These are phyloP conservation scores for Paramecium pentaurelia DNA, from an alignment of 73 alveolate genomes.

Conservation along the genomic window DNA sequence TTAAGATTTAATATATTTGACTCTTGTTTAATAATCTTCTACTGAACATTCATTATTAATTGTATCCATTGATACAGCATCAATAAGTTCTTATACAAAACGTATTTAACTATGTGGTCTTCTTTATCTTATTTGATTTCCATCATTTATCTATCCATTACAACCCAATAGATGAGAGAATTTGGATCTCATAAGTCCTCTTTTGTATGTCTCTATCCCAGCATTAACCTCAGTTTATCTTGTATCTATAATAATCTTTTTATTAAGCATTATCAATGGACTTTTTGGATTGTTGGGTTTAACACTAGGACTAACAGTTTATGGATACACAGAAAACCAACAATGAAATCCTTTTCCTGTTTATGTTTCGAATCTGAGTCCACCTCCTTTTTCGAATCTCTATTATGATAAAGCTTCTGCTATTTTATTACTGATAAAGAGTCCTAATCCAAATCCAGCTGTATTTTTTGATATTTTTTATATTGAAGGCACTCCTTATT, in stretches of 20 bases:
- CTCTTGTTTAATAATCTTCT: neutral
- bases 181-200: neutral
- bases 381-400: conserved; percentile 31
- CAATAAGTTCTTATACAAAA: neutral
- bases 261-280: neutral
- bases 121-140: neutral
- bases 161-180: neutral
- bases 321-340: neutral
- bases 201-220: neutral
- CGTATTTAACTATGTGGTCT: neutral
- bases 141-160: neutral
- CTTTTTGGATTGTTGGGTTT: neutral
- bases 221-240: conserved; percentile 4
- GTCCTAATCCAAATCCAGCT: conserved; percentile 48
- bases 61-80: neutral
- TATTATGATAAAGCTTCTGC: neutral
- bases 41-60: neutral
- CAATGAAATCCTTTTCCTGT: neutral
- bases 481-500: neutral
- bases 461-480: neutral
- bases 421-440: neutral
- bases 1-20: neutral
- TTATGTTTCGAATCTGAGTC: neutral
- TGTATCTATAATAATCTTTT: neutral
- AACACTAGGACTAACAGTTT: neutral